phyloP scores from a whole-genome alignment of 2,329 filamentous ascomycete species.

The Phialocephala sp. region DNA sequence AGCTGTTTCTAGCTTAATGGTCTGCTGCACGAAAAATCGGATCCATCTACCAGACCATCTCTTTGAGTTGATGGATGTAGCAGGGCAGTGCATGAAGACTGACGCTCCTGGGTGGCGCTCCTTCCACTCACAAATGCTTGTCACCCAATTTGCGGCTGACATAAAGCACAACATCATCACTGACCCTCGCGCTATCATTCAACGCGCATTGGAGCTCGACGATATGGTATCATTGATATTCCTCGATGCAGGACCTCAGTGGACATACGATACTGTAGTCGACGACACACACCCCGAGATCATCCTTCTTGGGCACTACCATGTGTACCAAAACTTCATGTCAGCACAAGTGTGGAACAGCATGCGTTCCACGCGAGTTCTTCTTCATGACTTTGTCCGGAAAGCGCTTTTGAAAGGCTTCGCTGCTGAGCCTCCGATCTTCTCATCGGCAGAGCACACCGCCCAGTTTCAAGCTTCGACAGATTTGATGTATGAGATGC shows the following conservation, averaged over 20 bases:
- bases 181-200: constrained; percentile 17
- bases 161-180: constrained; percentile 41
- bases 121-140: background rate
- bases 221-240: constrained; percentile 7
- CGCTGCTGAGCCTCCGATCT: constrained; percentile 9
- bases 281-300: constrained; percentile 12
- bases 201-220: constrained; percentile 19
- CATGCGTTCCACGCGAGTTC: constrained; percentile 16
- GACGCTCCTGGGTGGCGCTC: constrained; percentile 5
- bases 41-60: background rate
- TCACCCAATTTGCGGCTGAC: constrained; percentile 19
- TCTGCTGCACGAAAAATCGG: background rate
- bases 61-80: constrained; percentile 8
- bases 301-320: constrained; percentile 11
- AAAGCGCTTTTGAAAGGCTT: constrained; percentile 14
- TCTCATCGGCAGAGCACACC: constrained; percentile 5
- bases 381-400: constrained; percentile 16
- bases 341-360: constrained; percentile 14
- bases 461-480: constrained; percentile 20
- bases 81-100: background rate
- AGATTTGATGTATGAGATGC: constrained; percentile 15
- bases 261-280: constrained; percentile 15
- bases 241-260: constrained; percentile 8
- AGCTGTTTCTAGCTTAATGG: background rate
- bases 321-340: constrained; percentile 12